phyloP scores from a whole-genome alignment of 345 rosid species.

The Eucalyptus decipiens region DNA sequence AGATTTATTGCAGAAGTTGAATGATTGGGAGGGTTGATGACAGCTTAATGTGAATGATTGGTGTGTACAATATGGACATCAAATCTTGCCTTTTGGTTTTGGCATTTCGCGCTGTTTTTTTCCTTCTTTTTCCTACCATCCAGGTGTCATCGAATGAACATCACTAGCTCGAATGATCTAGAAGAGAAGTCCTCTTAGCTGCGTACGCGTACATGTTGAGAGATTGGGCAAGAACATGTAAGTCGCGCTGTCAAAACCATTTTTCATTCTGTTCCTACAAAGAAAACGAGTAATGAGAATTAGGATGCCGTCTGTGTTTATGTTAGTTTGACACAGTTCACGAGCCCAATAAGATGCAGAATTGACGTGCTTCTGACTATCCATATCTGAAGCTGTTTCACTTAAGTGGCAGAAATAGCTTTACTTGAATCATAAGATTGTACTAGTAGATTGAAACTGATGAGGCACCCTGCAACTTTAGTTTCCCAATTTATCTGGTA shows the following conservation, averaged over 20 bases:
- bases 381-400: not conserved
- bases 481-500: not conserved
- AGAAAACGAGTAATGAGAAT: not conserved
- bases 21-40: not conserved
- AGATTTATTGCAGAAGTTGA: not conserved
- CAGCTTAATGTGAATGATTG: not conserved
- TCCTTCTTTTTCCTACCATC: not conserved
- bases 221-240: not conserved
- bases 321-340: not conserved
- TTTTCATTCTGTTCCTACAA: not conserved
- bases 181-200: not conserved
- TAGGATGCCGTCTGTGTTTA: not conserved
- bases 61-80: not conserved
- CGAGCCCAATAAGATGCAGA: not conserved
- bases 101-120: not conserved
- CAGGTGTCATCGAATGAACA: not conserved
- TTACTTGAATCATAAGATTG: not conserved
- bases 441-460: not conserved
- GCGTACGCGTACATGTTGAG: not conserved
- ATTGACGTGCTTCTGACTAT: not conserved
- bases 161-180: not conserved
- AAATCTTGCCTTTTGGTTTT: not conserved
- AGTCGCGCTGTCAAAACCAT: not conserved
- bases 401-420: not conserved
- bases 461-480: not conserved